Percentiles rank a stretch among this genome's conserved stretches.
phyloP scores from a whole-genome alignment of 805 yeast species.

The Clavispora vitiphila region DNA sequence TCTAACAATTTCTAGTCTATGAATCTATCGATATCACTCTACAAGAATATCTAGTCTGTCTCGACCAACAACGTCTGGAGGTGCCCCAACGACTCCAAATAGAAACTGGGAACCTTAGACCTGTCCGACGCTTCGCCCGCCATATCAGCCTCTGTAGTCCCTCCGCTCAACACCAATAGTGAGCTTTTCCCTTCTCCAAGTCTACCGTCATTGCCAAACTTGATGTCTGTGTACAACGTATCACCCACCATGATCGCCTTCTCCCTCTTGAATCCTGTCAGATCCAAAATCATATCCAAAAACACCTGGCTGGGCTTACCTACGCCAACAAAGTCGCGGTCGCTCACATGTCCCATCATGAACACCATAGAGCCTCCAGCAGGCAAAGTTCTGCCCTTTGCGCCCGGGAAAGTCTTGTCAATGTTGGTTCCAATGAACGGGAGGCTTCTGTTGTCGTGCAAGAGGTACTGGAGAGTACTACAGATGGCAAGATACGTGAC shows the following conservation, averaged over 20 bases:
- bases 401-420: slow-evolving; percentile 39
- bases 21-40: not conserved
- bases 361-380: slow-evolving; percentile 40
- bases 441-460: slow-evolving; percentile 24
- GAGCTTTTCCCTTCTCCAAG: slow-evolving; percentile 28
- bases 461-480: slow-evolving; percentile 33
- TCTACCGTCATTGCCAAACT: slow-evolving; percentile 38
- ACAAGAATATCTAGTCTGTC: not conserved
- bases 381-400: slow-evolving; percentile 31
- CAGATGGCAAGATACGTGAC: slow-evolving; percentile 35
- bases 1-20: no score
- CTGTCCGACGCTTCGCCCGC: slow-evolving; percentile 8
- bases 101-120: slow-evolving; percentile 24
- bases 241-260: slow-evolving; percentile 39
- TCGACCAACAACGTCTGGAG: slow-evolving; percentile 13
- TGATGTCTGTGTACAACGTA: slow-evolving; percentile 38
- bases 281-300: slow-evolving; percentile 24
- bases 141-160: slow-evolving; percentile 25
- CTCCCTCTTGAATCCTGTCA: slow-evolving; percentile 21
- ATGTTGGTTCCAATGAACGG: slow-evolving; percentile 39
- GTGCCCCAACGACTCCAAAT: slow-evolving; percentile 30
- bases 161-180: slow-evolving; percentile 34
- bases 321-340: slow-evolving; percentile 29
- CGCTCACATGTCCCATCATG: slow-evolving; percentile 31
- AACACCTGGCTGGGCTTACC: slow-evolving; percentile 35